phyloP scores from a whole-genome alignment of 1,284 basidiomycete species.

The Golubevia sp. region DNA sequence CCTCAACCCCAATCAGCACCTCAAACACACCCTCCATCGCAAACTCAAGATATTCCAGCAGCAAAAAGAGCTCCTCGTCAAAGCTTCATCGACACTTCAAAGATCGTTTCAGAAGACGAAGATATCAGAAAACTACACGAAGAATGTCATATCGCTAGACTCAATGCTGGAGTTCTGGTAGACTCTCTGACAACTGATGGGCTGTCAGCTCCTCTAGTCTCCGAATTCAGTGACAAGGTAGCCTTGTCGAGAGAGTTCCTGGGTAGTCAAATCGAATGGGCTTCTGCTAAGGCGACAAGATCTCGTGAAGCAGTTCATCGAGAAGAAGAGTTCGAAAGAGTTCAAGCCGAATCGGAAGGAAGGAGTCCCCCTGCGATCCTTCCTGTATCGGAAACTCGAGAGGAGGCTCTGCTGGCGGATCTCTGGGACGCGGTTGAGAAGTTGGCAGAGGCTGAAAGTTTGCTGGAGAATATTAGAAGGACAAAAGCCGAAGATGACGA shows the following conservation, averaged over 20 bases:
- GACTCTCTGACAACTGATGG: slow-evolving; percentile 22
- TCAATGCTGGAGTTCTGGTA: slow-evolving; percentile 27
- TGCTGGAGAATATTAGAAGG: slow-evolving; percentile 26
- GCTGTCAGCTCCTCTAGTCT: slow-evolving; percentile 5
- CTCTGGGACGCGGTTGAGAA: slow-evolving; percentile 34
- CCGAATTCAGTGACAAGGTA: slow-evolving; percentile 31
- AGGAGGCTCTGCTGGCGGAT: slow-evolving; percentile 36
- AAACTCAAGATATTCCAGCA: neutral
- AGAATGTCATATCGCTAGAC: slow-evolving; percentile 36
- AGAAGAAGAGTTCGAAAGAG: neutral
- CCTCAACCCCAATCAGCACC: neutral
- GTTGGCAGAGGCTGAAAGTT: slow-evolving; percentile 14
- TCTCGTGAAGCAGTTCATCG: slow-evolving; percentile 2
- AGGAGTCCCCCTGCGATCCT: neutral
- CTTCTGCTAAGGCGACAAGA: slow-evolving; percentile 30
- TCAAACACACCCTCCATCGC: too few relatives aligned
- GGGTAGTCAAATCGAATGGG: slow-evolving; percentile 35
- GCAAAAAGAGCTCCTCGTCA: neutral
- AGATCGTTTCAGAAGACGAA: slow-evolving; percentile 15
- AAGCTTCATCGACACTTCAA: neutral
- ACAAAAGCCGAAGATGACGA: slow-evolving; percentile 28
- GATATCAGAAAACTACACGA: slow-evolving; percentile 39
- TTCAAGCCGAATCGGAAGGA: slow-evolving; percentile 4
- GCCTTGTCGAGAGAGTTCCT: slow-evolving; percentile 26
- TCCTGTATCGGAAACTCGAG: slow-evolving; percentile 14